A percentile compares a stretch with the other conserved stretches of the same genome.
Evolutionary conservation across 768 basidiomycete genomes (phyloP).

Genomic region (Agrocybe praecox): DNA sequence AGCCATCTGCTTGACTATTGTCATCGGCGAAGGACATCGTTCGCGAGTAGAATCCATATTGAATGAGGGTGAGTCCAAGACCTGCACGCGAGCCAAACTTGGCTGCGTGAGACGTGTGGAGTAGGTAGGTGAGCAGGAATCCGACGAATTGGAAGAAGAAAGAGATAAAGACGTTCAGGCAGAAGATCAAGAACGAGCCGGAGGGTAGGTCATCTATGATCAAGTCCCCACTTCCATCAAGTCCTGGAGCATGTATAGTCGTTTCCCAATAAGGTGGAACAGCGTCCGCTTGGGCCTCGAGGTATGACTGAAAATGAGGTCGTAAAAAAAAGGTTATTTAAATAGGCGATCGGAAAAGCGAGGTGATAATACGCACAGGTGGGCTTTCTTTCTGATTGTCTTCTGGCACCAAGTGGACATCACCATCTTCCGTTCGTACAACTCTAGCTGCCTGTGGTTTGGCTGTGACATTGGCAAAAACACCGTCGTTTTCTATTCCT

Average conservation of each 20-base stretch:
- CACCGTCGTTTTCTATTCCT: conserved; percentile 87
- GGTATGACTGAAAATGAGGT: conserved; percentile 72
- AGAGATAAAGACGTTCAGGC: conserved; percentile 80
- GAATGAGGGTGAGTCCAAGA: conserved; percentile 93
- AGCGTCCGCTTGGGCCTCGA: conserved; percentile 84
- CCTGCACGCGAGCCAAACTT: conserved; percentile 94
- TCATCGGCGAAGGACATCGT: conserved; percentile 31
- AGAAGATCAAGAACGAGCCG: conserved; percentile 74
- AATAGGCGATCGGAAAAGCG: not conserved
- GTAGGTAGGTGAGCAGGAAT: conserved; percentile 89
- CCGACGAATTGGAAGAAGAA: conserved; percentile 98
- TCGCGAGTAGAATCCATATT: conserved; percentile 83
- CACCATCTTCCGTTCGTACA: conserved; percentile 54
- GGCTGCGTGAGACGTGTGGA: conserved; percentile 90
- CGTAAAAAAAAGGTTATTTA: not conserved
- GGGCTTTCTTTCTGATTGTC: conserved; percentile 81
- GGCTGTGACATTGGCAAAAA: conserved; percentile 92
- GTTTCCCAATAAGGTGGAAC: conserved; percentile 98
- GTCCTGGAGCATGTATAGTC: conserved; percentile 79
- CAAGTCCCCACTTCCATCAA: conserved; percentile 55
- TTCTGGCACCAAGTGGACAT: conserved; percentile 72
- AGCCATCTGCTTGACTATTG: not conserved
- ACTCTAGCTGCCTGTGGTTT: conserved; percentile 65
- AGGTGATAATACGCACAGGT: conserved; percentile 61
- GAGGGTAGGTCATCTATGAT: conserved; percentile 92